Base-by-base conservation (phyloP, 2,329 filamentous ascomycete species). In the Emericellopsis atlantica region DNA sequence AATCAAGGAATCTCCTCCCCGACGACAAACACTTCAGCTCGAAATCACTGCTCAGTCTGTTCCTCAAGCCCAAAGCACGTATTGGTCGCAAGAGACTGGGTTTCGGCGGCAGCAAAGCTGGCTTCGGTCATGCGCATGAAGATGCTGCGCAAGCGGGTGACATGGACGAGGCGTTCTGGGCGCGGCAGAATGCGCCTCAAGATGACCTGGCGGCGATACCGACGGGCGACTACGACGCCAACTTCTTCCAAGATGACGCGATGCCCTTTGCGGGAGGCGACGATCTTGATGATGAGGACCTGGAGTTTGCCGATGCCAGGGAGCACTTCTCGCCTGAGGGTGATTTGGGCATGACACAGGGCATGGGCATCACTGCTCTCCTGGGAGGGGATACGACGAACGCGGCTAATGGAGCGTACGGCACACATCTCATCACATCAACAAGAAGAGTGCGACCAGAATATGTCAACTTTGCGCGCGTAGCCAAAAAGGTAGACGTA, bases 1-100 rank as follows among this genome's bases (percentile, higher is more conserved):
- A 94, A 61, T 88, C 84, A 2, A 77, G 87, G 38, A 95, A 98
- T 56, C 72, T 98, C 4, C 76, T 98, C 5, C 90, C 93, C 3
- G 92, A 98, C 54, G 92, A 98, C 64, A 95, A 95, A 61, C 89
- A 96, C 58, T 96, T 98, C 67, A 95, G 89, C 65, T 96, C 90
- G 8, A 84, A 84, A 55, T 86, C 94, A 48, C 70, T 98, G 1
- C 69, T 96, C 6, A 84, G 79, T 39, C 73, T 98, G 2, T 98
- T 96, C 71, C 71, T 96, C 23, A 98, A 98, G 59, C 92, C 92
- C 23, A 94, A 89, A 58, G 87, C 89, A 10, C 81, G 83, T 34
- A 75, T 95, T 60, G 79, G 83, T 36, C 76, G 79, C 43, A 74
- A 65, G 66, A 29, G 65, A 62, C 26, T 34, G 18, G 33, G 29